Evolutionary conservation across 1,139 yeast genomes (phyloP).

Genomic region (Kodamaea suecica): DNA sequence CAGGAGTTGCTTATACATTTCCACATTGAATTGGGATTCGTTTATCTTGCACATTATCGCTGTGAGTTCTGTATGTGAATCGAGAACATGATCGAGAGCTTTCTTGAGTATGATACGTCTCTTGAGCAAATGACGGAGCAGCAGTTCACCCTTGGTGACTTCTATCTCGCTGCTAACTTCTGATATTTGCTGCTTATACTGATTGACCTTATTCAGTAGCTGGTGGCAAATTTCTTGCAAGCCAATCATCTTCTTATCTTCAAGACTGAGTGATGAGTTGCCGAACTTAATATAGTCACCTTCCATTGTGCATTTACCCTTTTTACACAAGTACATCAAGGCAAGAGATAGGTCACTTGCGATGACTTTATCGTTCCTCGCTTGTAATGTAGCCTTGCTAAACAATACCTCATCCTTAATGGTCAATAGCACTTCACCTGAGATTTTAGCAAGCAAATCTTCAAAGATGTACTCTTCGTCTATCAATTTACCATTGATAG

Average conservation of each 20-base stretch:
- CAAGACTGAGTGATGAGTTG: constrained; percentile 18
- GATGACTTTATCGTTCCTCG: constrained; percentile 18
- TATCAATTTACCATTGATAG: background rate
- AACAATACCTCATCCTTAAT: constrained; percentile 20
- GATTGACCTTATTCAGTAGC: constrained; percentile 18
- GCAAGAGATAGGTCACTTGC: constrained; percentile 24
- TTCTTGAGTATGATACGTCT: constrained; percentile 8
- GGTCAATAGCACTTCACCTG: constrained; percentile 1
- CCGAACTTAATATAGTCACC: constrained; percentile 25
- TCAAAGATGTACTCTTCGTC: constrained; percentile 1
- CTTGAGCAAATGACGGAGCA: constrained; percentile 7
- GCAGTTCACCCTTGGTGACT: background rate
- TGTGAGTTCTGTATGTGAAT: constrained; percentile 35
- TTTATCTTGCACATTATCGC: constrained; percentile 43
- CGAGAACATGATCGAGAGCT: constrained; percentile 29
- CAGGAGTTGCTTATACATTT: constrained; percentile 34
- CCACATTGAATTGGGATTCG: constrained; percentile 44
- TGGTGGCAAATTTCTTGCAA: constrained; percentile 22
- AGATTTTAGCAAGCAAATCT: background rate
- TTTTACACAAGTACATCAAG: constrained; percentile 26
- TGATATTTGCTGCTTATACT: constrained; percentile 23
- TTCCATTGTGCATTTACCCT: constrained; percentile 17
- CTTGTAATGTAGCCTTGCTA: constrained; percentile 17
- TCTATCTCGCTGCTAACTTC: constrained; percentile 18
- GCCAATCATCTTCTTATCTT: constrained; percentile 30